Evolutionary conservation across 192 early-diverging fungal genomes (phyloP).

Genomic region (Coemansia sp.): DNA sequence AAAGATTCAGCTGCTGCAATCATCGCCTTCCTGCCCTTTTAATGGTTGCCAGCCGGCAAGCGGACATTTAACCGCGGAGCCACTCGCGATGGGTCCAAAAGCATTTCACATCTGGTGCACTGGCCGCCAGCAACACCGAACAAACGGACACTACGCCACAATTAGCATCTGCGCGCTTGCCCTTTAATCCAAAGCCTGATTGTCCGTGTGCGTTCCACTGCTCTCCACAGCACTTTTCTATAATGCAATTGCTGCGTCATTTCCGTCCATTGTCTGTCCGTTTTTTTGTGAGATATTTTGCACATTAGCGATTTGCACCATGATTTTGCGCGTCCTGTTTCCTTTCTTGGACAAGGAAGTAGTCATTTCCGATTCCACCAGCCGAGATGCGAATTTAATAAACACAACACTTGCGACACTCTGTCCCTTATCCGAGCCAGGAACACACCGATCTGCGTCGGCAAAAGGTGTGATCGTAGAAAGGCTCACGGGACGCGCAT

Average conservation of each 20-base stretch:
- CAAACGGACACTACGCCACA: neutral
- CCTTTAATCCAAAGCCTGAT: neutral
- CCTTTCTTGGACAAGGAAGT: neutral
- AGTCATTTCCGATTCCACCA: neutral
- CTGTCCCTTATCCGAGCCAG: neutral
- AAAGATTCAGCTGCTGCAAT: neutral
- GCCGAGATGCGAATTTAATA: neutral
- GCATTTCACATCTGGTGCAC: neutral
- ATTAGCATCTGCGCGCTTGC: neutral
- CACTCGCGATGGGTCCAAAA: neutral
- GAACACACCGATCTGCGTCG: neutral
- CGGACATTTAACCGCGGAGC: neutral
- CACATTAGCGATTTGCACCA: no score
- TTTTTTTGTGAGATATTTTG: no score
- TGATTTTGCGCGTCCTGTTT: no score
- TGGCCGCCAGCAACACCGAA: neutral
- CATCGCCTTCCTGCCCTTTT: neutral
- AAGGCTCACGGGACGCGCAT: no score
- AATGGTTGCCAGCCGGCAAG: neutral
- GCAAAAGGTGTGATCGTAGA: neutral
- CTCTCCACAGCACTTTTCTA: neutral
- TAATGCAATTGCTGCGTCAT: no score
- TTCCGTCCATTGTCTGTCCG: no score
- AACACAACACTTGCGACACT: neutral
- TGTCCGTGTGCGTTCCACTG: neutral